A percentile compares a stretch with the other conserved stretches of the same genome.
phyloP scores from a whole-genome alignment of 1,284 basidiomycete species.

The Coniferiporia sulphurascens region DNA sequence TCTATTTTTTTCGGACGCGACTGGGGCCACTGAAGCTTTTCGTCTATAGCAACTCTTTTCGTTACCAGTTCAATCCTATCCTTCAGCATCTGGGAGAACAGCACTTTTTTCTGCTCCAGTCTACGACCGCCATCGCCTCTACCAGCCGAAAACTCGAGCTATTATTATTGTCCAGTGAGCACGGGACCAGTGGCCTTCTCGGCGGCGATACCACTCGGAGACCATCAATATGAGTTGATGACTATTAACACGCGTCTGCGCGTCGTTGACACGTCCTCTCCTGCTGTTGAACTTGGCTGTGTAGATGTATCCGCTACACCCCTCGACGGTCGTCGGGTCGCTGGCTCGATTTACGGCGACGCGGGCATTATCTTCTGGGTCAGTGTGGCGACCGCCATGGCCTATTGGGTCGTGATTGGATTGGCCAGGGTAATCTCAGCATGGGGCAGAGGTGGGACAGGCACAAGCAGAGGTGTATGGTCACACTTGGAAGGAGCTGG shows the following conservation, averaged over 20 bases:
- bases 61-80: constrained; percentile 77
- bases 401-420: constrained; percentile 79
- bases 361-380: constrained; percentile 81
- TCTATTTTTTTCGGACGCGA: not conserved
- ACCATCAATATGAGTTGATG: constrained; percentile 66
- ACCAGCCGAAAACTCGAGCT: constrained; percentile 39
- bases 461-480: constrained; percentile 57
- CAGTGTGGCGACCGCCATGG: constrained; percentile 71
- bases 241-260: constrained; percentile 83
- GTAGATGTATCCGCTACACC: constrained; percentile 78
- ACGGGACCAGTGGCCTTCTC: constrained; percentile 81
- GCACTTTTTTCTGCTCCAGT: constrained; percentile 69
- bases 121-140: constrained; percentile 72
- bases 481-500: constrained; percentile 72
- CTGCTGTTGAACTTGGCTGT: constrained; percentile 74
- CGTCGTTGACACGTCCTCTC: constrained; percentile 76
- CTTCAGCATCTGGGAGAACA: constrained; percentile 64
- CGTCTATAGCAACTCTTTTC: constrained; percentile 71
- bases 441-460: constrained; percentile 65
- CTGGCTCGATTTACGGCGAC: constrained; percentile 62
- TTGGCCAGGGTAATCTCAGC: constrained; percentile 80
- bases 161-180: constrained; percentile 65
- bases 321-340: constrained; percentile 39
- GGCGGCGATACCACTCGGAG: constrained; percentile 62
- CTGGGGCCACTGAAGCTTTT: constrained; percentile 13